Base-by-base conservation (phyloP, 106 monocot species). In the Dendrobium catenatum region DNA sequence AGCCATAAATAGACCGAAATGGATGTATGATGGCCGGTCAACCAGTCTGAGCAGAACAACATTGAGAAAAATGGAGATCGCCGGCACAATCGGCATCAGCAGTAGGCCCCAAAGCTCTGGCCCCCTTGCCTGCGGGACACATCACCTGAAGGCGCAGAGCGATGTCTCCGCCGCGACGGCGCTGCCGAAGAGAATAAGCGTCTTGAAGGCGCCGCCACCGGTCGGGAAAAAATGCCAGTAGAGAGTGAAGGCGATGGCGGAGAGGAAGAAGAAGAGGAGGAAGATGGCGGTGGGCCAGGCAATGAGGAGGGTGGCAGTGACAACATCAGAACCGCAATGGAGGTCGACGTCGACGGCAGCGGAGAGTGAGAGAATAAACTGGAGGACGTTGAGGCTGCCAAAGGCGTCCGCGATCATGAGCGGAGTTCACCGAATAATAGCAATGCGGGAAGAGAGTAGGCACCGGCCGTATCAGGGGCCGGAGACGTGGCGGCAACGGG, bases 51-150 rank as follows among this genome's bases (percentile, higher is more conserved):
- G 73, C 77, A 99, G 61, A 77, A 99, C 93, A 22, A 95, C 55
- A 78, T 95, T 99, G 37, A 97, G 85, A 40, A 93, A 95, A n/a
- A 99, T 91, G 11, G 98, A 95, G 26, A 87, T 58, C 9, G 93
- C 84, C 41, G 95, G 98, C 4, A 90, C 51, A 89, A 95, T 89
- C 17, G 98, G 95, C 98, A 99, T 95, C 80, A 88, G 24, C 24
- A 93, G 98, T 33, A 95, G 88, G 6, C 98, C 98, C 98, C 98
- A 95, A 33, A 88, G 82, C 89, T 93, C 92, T 2, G 94, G 98
- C 83, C 83, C 87, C 77, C 83, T 58, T 17, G 86, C 93, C 78
- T 94, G 83, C 2, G 86, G 80, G 68, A 91, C 95, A 0, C 79
- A 33, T 46, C 17, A 20, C 29, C 58, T 75, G 85, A 95, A 98